Conservation (phyloP, 352 stramenopile species). For the Thalassiosira mediterranea region DNA sequence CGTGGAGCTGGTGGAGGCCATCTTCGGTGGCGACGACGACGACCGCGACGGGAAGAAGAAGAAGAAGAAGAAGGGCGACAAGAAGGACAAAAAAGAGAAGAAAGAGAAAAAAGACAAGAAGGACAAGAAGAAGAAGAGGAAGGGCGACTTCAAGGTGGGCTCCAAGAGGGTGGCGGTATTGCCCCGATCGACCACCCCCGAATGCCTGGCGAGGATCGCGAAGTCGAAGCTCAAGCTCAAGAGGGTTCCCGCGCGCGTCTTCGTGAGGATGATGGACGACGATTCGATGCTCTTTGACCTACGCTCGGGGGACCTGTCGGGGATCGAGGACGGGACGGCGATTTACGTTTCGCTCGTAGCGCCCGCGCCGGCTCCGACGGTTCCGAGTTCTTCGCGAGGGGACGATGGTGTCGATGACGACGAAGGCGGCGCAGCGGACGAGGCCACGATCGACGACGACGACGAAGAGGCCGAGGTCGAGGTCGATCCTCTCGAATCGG, state of each 20-base stretch:
- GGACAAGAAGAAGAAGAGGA: slow-evolving; percentile 20
- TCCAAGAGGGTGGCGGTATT: slow-evolving; percentile 61
- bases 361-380: not conserved
- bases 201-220: slow-evolving; percentile 41
- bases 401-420: slow-evolving; percentile 8
- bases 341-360: slow-evolving; percentile 48
- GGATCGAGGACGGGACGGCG: slow-evolving; percentile 52
- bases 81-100: slow-evolving; percentile 28
- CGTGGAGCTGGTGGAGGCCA: slow-evolving; percentile 63
- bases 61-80: slow-evolving; percentile 12
- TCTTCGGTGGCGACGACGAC: slow-evolving; percentile 36
- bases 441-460: slow-evolving; percentile 7
- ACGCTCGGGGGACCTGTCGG: slow-evolving; percentile 35
- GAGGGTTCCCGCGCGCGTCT: slow-evolving; percentile 53
- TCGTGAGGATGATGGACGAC: slow-evolving; percentile 23
- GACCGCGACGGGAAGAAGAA: slow-evolving; percentile 15
- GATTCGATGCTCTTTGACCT: slow-evolving; percentile 44
- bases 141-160: slow-evolving; percentile 26
- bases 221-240: slow-evolving; percentile 63
- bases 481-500: slow-evolving; percentile 45
- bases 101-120: slow-evolving; percentile 31
- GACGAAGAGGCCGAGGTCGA: slow-evolving; percentile 7
- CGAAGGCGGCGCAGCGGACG: not conserved
- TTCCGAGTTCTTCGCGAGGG: no score
- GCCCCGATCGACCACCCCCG: slow-evolving; percentile 20